Base-by-base conservation (phyloP, 1,139 yeast species). In the Taiozyma sp. region DNA sequence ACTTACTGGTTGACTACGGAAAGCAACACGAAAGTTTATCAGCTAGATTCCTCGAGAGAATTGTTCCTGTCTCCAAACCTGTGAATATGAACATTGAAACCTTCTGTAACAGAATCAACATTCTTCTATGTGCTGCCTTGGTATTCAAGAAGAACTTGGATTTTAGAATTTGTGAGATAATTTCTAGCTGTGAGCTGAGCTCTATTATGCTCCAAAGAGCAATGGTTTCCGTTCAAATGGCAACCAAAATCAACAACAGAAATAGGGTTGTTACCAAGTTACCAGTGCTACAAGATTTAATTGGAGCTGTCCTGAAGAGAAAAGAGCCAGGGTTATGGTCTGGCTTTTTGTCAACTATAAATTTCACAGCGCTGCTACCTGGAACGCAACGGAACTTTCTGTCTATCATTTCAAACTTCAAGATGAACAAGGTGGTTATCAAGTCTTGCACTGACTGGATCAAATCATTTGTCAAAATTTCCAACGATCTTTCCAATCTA, bases 71-170 rank as follows among this genome's bases (percentile, higher is more conserved):
- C 1, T 54, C 62, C 3, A 57, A 50, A 39, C 21, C 37, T 8
- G 44, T 53, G 1, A 35, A 50, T 0, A 16, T 56, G 29, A 55
- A 50, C 35, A 24, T 53, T 21, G 37, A 30, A 2, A 48, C 58
- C 1, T 55, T 60, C 26, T 53, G 55, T 44, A 61, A 61, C 52
- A 53, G 63, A 42, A 28, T 55, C 29, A 61, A 60, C 29, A 50
- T 61, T 1, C 19, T 60, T 1, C 43, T 60, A 2, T 52, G 52
- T 19, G 26, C 57, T 10, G 43, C 58, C 6, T 28, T 29, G 8
- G 46, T 49, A 6, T 56, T 57, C 19, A 48, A 47, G 11, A 58
- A 51, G 26, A 53, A 50, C 30, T 50, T 61, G 14, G 62, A 59
- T 34, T 0, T 37, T 5, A 50, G 50, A 44, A 47, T 58, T 3